Evolutionary conservation across 345 rosid genomes (phyloP), one percentile per base, ranked within the genome.

Genomic region (Eucalyptus microcorys): DNA sequence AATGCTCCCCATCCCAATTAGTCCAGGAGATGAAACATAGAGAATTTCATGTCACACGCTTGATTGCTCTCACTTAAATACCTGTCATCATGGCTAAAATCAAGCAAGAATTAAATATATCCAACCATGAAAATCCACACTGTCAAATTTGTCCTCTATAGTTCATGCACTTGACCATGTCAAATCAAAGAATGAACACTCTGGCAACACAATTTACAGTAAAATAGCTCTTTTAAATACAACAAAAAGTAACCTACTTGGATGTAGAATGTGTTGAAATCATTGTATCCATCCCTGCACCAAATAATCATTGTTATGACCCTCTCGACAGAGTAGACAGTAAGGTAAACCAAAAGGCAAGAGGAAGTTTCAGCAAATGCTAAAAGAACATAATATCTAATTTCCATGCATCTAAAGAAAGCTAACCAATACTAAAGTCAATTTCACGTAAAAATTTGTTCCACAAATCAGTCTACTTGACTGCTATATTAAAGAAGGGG

Each of bases 231-330:
- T 45, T 86, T 66, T 43, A 32, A 40, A 52, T 87, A 49, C 76
- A 86, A 80, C 57, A 61, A 85, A 83, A 40, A 66, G 47, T 11
- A 79, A 52, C 85, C 71, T 86, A 93, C 98, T 94, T 98, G 99
- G 95, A 98, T 91, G 93, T 98, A 98, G 93, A 98, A 98, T 42
- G 98, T 98, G 91, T 98, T 98, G 96, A 98, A 97, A 93, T 98
- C 99, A 53, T 98, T 98, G 91, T 97, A 98, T 64, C 99, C 99
- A 93, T 98, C 99, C 94, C 99, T 98, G 96, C 94, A 95, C 89
- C 93, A 92, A 94, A 89, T 49, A 91, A 68, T 15, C 90, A 91
- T 87, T 61, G 40, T 76, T 76, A 76, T 10, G 45, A 76, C 83
- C 83, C 83, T 76, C 42, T 11, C 6, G 1, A 76, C 45, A 76